Conservation (phyloP, 345 rosid species). For the Zanthoxylum bungeanum region DNA sequence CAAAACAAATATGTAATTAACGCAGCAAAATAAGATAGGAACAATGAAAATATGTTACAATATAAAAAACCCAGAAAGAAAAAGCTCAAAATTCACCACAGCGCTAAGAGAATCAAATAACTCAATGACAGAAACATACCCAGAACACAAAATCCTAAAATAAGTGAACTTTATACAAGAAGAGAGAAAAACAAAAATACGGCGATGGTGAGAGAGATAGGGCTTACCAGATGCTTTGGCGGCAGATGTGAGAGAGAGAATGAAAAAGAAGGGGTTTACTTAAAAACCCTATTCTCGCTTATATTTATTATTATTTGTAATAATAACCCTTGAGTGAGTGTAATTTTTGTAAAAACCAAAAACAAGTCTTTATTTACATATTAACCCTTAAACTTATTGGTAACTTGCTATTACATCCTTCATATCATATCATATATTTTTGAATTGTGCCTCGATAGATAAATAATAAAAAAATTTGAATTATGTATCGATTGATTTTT, state of each 20-base stretch:
- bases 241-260: not conserved
- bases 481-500: too few species aligned
- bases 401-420: not conserved
- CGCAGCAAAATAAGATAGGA: not conserved
- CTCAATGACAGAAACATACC: not conserved
- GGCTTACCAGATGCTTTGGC: slow-evolving; percentile 8
- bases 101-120: not conserved
- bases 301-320: not conserved
- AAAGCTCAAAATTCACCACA: not conserved
- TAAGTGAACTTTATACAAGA: not conserved
- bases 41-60: not conserved
- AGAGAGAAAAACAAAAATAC: not conserved
- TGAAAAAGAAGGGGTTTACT: not conserved
- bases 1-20: not conserved
- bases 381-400: not conserved
- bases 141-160: not conserved
- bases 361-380: not conserved
- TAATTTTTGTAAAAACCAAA: not conserved
- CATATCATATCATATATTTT: too few species aligned
- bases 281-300: not conserved
- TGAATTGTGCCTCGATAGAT: too few species aligned
- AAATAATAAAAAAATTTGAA: too few species aligned
- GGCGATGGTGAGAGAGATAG: not conserved
- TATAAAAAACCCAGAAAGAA: not conserved
- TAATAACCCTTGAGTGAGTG: not conserved